Conservation (phyloP, 768 basidiomycete species). For the Galerina marginata region DNA sequence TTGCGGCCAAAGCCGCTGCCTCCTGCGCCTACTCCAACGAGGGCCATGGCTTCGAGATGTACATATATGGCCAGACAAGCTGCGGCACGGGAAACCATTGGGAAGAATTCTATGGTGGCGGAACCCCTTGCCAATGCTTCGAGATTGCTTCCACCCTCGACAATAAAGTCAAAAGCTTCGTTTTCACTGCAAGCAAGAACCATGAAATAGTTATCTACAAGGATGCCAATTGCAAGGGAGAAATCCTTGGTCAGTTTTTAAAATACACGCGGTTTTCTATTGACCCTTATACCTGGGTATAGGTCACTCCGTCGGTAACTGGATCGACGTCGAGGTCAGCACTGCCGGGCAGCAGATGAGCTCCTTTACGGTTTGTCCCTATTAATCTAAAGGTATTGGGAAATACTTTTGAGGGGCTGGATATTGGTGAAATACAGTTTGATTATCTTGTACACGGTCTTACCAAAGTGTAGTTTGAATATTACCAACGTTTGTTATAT, state of each 20-base stretch:
- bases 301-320: neutral
- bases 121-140: neutral
- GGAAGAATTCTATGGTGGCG: neutral
- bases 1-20: neutral
- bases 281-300: neutral
- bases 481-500: too few species aligned
- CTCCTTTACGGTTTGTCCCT: neutral
- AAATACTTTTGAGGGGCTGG: too few species aligned
- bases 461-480: too few species aligned
- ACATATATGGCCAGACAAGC: constrained; percentile 1
- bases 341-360: neutral
- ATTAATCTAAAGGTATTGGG: neutral
- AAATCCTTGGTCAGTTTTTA: neutral
- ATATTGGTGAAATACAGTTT: too few species aligned
- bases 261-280: neutral
- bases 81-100: neutral
- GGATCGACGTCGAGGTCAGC: neutral
- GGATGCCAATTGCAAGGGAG: neutral
- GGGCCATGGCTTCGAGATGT: constrained; percentile 4
- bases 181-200: neutral
- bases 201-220: neutral
- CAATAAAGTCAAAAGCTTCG: constrained; percentile 2
- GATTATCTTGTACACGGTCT: too few species aligned
- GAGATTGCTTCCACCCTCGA: neutral
- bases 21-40: neutral